Evolutionary conservation across 1,139 yeast genomes (phyloP).

Genomic region (Hemisphaericaspora xylanilytica): DNA sequence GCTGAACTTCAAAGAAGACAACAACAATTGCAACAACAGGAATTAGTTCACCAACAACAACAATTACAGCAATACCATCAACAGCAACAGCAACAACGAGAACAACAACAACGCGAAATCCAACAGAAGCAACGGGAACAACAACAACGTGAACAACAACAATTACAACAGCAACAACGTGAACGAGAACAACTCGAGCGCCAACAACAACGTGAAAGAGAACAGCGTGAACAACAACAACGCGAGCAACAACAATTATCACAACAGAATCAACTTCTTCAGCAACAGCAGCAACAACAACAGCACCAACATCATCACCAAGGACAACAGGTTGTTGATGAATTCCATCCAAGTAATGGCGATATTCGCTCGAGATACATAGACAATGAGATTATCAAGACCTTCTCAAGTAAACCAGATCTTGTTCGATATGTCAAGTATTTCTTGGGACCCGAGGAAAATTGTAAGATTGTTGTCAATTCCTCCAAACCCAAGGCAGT

Average conservation of each 20-base stretch:
- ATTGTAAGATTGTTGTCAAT: constrained; percentile 48
- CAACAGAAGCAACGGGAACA: constrained; percentile 14
- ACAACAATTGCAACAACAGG: constrained; percentile 29
- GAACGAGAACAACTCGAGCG: constrained; percentile 8
- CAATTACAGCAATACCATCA: constrained; percentile 21
- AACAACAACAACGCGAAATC: constrained; percentile 11
- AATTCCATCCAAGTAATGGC: constrained; percentile 16
- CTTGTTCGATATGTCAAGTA: constrained; percentile 45
- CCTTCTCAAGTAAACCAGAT: constrained; percentile 41
- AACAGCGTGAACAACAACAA: constrained; percentile 10
- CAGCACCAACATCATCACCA: constrained; percentile 13
- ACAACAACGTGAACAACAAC: constrained; percentile 14
- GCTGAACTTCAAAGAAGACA: constrained; percentile 27
- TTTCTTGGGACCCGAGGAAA: constrained; percentile 43
- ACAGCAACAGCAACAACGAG: constrained; percentile 12
- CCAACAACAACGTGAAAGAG: constrained; percentile 18
- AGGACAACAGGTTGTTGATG: constrained; percentile 10
- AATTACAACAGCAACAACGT: constrained; percentile 11
- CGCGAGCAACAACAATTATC: constrained; percentile 9
- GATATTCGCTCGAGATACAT: constrained; percentile 30
- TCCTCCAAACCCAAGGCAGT: constrained; percentile 52
- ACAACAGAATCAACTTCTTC: too few species aligned
- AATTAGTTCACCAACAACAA: constrained; percentile 20
- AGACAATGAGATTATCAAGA: constrained; percentile 48
- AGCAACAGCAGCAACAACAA: constrained; percentile 15